Evolutionary conservation across 2,329 filamentous ascomycete species (phyloP), one percentile per base, ranked within the genome.

Genomic region (Alternaria arborescens): DNA sequence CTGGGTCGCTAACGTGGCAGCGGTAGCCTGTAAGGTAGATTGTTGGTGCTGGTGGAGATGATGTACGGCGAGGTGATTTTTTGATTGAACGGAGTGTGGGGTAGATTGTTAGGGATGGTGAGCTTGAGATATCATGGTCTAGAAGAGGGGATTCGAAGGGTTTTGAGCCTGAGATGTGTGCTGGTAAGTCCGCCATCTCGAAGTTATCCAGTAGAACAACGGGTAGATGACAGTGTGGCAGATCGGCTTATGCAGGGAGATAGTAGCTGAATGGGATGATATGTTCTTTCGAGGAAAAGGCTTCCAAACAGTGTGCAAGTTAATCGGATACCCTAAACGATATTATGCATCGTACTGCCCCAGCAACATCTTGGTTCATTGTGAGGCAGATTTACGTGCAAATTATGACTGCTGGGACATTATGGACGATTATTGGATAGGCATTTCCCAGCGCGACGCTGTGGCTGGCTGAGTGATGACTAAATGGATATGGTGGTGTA

Each of bases 11-110:
- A 1, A 43, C 42, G 3, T 28, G 7, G 28, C 56, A 59, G 36
- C 38, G 41, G n/a, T 50, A 59, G 28, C 56, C 56, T 8, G 20
- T 42, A 2, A 59, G 43, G 28, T 59, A 55, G 12, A 59, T 32
- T 5, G 26, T 48, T 30, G 51, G 43, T 5, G 16, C 22, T 28
- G 34, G 20, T 24, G n/a, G 22, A n/a, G 26, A n/a, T 47, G 32
- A 32, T 4, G 30, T 11, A 8, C 20, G 7, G 7, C 1, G n/a
- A 16, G 2, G 2, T 2, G n/a, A 4, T 3, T 28, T 7, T 5
- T 4, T 34, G 24, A 11, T 16, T 26, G 20, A 18, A 14, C 6
- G 20, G 32, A 14, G 16, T n/a, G 24, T 30, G 32, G 54, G 28
- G n/a, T 11, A 16, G 2, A 18, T 4, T 34, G 28, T 12, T 8